These are phyloP conservation scores for Coemansia sp. DNA, from an alignment of 192 early-diverging fungal genomes.

Conservation along the genomic window DNA sequence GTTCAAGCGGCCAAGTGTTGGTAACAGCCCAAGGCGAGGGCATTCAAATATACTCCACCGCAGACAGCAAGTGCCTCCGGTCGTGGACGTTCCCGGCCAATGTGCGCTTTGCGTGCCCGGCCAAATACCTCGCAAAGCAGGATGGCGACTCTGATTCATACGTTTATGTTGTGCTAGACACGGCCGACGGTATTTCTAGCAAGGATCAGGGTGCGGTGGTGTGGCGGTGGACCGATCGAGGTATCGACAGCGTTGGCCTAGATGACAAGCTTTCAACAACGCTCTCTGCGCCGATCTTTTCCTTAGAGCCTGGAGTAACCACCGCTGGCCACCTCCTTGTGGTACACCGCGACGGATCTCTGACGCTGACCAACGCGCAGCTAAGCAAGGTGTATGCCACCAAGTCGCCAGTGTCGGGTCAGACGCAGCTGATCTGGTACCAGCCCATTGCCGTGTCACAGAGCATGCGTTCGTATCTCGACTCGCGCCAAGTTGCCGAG, in stretches of 20 bases:
- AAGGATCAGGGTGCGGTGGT: conserved; percentile 23
- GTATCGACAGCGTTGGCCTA: conserved; percentile 47
- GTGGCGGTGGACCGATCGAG: conserved; percentile 54
- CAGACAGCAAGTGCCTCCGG: conserved; percentile 53
- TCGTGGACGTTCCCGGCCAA: conserved; percentile 53
- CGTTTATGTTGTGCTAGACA: conserved; percentile 40
- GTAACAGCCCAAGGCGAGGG: conserved; percentile 48
- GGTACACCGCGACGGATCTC: conserved; percentile 37
- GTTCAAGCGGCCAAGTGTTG: conserved; percentile 33
- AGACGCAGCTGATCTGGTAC: conserved; percentile 37
- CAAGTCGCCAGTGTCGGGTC: conserved; percentile 16
- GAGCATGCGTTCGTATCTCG: conserved; percentile 55
- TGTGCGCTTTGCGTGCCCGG: conserved; percentile 52
- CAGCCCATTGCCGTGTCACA: conserved; percentile 48
- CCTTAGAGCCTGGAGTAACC: conserved; percentile 41
- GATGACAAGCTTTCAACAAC: conserved; percentile 42
- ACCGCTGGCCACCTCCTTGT: conserved; percentile 31
- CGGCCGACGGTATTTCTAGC: conserved; percentile 23
- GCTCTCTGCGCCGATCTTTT: conserved; percentile 23
- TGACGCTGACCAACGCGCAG: conserved; percentile 29
- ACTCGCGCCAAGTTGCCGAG: conserved; percentile 51
- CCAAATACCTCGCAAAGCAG: conserved; percentile 35
- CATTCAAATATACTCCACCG: conserved; percentile 45
- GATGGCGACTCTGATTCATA: conserved; percentile 20
- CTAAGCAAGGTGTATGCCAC: conserved; percentile 18